phyloP scores from a whole-genome alignment of 805 yeast genomes.

The Ogataea sp. region DNA sequence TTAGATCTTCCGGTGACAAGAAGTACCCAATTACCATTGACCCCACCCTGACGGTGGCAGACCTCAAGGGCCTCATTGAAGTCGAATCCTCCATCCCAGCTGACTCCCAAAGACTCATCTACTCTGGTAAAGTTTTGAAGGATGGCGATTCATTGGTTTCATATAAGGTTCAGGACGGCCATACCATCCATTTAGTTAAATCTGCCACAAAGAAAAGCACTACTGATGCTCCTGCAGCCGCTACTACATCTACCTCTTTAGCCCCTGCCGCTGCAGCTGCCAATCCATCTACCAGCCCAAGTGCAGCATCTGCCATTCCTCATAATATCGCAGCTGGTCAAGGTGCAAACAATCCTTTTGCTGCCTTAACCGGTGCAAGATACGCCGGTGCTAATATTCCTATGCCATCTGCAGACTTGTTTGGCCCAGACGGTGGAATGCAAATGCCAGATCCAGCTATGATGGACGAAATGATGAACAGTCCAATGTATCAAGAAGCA shows the following conservation, averaged over 20 bases:
- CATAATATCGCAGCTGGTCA: constrained; percentile 78
- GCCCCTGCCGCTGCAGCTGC: constrained; percentile 10
- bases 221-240: constrained; percentile 12
- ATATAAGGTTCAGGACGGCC: constrained; percentile 80
- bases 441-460: constrained; percentile 75
- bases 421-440: constrained; percentile 95
- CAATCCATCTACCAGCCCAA: constrained; percentile 16
- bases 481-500: constrained; percentile 74
- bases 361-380: constrained; percentile 90
- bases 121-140: constrained; percentile 89
- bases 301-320: constrained; percentile 41
- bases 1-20: constrained; percentile 58
- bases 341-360: constrained; percentile 82
- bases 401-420: constrained; percentile 79
- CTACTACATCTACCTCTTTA: constrained; percentile 12
- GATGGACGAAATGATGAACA: constrained; percentile 63
- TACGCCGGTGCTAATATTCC: constrained; percentile 85
- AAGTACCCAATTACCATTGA: constrained; percentile 61
- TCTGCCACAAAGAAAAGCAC: constrained; percentile 32
- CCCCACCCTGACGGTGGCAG: constrained; percentile 48
- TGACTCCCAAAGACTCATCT: constrained; percentile 81
- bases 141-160: constrained; percentile 66
- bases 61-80: constrained; percentile 60
- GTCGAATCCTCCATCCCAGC: constrained; percentile 58
- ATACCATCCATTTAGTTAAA: constrained; percentile 83